Evolutionary conservation across 139 green algal genomes (phyloP).

Genomic region (Chlorella ohadii): DNA sequence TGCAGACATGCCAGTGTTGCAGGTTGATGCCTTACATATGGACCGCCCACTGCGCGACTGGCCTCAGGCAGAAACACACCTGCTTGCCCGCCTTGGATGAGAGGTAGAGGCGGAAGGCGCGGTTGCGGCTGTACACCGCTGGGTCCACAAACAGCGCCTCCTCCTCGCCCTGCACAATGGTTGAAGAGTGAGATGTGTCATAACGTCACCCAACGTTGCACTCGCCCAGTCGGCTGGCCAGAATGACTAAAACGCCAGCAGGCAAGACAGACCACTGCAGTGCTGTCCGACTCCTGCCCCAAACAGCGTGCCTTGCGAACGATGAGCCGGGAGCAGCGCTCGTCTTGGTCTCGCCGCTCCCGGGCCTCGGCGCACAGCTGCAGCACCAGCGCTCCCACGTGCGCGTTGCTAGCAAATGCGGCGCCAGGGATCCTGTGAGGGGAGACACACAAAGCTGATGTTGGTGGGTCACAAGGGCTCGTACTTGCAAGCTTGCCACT

Average conservation of each 20-base stretch:
- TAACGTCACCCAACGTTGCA: too few relatives aligned
- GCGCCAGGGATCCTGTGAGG: conserved; percentile 49
- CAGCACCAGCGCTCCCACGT: conserved; percentile 56
- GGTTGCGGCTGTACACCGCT: conserved; percentile 82
- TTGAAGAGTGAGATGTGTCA: background rate
- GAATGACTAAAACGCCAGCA: too few relatives aligned
- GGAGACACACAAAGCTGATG: too few relatives aligned
- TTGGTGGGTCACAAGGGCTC: too few relatives aligned
- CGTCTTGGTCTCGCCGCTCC: conserved; percentile 15
- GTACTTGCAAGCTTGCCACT: too few relatives aligned
- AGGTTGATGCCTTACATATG: too few relatives aligned
- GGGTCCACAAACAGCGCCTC: conserved; percentile 49
- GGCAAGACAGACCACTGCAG: too few relatives aligned
- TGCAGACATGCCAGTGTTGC: too few relatives aligned
- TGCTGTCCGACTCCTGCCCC: background rate
- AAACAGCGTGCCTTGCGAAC: conserved; percentile 29
- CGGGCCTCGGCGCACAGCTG: conserved; percentile 28
- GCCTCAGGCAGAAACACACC: too few relatives aligned
- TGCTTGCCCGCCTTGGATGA: conserved; percentile 72
- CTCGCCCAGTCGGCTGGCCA: too few relatives aligned
- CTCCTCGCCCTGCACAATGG: conserved; percentile 3
- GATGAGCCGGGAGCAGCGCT: conserved; percentile 19
- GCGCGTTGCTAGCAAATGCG: conserved; percentile 68
- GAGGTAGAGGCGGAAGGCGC: conserved; percentile 74
- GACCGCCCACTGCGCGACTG: too few relatives aligned